Evolutionary conservation across 352 stramenopile genomes (phyloP), one percentile per base, ranked within the genome.

Genomic region (Phytopythium helicoides): DNA sequence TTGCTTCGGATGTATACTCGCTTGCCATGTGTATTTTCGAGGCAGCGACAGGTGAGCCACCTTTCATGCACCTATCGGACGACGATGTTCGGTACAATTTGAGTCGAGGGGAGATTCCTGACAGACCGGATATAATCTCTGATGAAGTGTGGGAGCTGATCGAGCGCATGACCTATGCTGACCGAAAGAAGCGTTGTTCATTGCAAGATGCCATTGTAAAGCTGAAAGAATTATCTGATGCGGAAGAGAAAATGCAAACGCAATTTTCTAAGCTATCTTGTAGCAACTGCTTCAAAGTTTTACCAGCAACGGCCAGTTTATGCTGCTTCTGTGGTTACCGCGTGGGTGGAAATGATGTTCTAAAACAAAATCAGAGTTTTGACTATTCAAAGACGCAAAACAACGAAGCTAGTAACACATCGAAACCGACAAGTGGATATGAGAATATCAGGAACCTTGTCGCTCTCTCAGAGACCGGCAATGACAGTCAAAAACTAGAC

Each of bases 131-230:
- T 4, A 34, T 40, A 4, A 47, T 66, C 33, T 41, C 36, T 1
- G 53, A 69, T 11, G 33, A 58, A 1, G 49, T 14, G 3, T 68
- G 64, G 64, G 25, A 52, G 4, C 33, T 73, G 3, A 46, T 73
- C 34, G 1, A 41, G 12, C 18, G 15, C 1, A 65, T 68, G 55
- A 61, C 48, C 1, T 56, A 49, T 22, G 25, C 1, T 0, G 39
- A 54, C 1, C 34, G 51, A 15, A 19, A 2, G 0, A 44, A 60
- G 21, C 54, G 54, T 3, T 22, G 49, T 47, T 10, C 41, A 12
- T 9, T 52, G 3, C 0, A n/a, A 14, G 6, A 36, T 25, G 52
- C 47, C 41, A 22, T 58, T 3, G 18, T n/a, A 0, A 36, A 52
- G 39, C 15, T 58, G 15, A 47, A 52, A 12, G 41, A 19, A 23